Base-by-base conservation (phyloP, 805 yeast genomes). In the Metschnikowia colocasiae region DNA sequence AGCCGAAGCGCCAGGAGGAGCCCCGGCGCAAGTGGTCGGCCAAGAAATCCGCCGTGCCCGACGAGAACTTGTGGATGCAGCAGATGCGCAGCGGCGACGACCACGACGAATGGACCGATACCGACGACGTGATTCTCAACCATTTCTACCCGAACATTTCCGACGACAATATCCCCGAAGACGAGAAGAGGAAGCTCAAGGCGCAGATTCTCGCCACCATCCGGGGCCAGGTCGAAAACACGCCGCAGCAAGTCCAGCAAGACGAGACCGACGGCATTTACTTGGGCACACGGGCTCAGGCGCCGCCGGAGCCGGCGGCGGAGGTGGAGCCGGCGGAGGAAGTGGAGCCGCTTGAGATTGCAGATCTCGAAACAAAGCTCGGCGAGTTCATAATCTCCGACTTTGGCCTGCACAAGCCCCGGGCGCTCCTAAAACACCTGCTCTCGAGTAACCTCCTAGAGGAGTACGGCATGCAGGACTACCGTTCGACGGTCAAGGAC, bases 31-130 rank as follows among this genome's bases (percentile, higher is more conserved):
- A 43, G 20, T 71, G 75, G 75, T 52, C 69, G 3, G 55, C 64
- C 2, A 71, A 69, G 49, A 60, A 58, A 40, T 43, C 50, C 7
- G 42, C 45, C 13, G 25, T 19, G 1, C 51, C 52, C n/a, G 36
- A 44, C 12, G 46, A 51, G 8, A 49, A 59, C 4, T 15, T 33
- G 10, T 51, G 52, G 49, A 46, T 50, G 10, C 29, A 22, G 16
- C 43, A 32, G 43, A 40, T 40, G 16, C 43, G 26, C 10, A 22
- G 12, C 12, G 43, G 36, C 2, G 50, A 43, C 18, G 41, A 54
- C n/a, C 68, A 65, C 25, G 63, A 62, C 44, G 75, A 70, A 25
- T 68, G 72, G 73, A 74, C 70, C 47, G 64, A 72, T 4, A 62
- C 64, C 9, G 76, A 72, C 51, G 74, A 72, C 32, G 71, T 64